Evolutionary conservation across 2,329 filamentous ascomycete genomes (phyloP), one percentile per base, ranked within the genome.

Genomic region (Phaeosphaeriaceae sp.): DNA sequence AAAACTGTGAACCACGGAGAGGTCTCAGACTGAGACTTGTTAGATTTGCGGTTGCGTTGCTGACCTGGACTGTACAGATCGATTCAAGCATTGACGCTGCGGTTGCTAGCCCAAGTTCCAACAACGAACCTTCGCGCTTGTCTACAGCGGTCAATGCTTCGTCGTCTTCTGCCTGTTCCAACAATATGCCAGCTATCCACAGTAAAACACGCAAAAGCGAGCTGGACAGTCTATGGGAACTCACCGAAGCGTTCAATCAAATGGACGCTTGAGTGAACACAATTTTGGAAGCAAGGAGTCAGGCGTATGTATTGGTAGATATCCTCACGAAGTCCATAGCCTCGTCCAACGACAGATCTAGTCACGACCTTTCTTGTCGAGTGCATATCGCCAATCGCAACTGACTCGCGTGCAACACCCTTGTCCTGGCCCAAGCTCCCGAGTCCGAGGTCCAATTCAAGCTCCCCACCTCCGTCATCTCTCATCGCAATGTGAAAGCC

Each of bases 1-100:
- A 74, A 77, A 60, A 74, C 69, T 51, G 72, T 76, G 7, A 70
- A 69, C 46, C 75, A 77, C 51, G 72, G 72, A 63, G 75, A 78
- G 60, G 75, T 78, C 57, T 78, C 76, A 40, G 75, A 78, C 48
- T 78, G 66, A 67, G 56, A 36, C 46, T 51, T 41, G 31, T 40
- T 20, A 41, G 20, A n/a, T 45, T 48, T 47, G 33, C 33, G 10
- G 13, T n/a, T 27, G 25, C 22, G 27, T 52, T 46, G 49, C 56
- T 59, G 27, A 58, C 33, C 15, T 44, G 51, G 48, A 27, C 15
- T 46, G 44, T 21, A 13, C 24, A 55, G 56, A 4, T 20, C 20
- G 36, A 36, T 10, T 19, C 19, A 20, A 24, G n/a, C 4, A 20
- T 49, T 20, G 24, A 7, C 11, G 51, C 36, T 13, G 41, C 7